Conservation (phyloP, 2,329 filamentous ascomycete species). For the Aspergillus pseudoterreus region DNA sequence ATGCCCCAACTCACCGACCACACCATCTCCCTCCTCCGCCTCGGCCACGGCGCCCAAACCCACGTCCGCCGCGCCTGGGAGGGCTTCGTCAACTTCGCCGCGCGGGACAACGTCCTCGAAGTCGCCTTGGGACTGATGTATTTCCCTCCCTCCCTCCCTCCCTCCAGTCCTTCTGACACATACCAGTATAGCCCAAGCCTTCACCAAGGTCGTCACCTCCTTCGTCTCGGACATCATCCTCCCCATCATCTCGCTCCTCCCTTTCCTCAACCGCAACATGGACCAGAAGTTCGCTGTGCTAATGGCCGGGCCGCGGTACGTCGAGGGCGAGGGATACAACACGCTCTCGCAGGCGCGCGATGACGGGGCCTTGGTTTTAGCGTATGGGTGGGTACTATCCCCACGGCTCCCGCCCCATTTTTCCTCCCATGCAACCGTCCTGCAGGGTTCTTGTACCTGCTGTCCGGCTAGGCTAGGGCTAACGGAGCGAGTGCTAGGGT, state of each 20-base stretch:
- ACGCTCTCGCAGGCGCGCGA: slow-evolving; percentile 65
- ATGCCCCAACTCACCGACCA: not conserved
- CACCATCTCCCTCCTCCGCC: slow-evolving; percentile 24
- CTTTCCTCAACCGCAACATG: slow-evolving; percentile 67
- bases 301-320: slow-evolving; percentile 53
- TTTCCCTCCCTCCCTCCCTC: not conserved
- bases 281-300: slow-evolving; percentile 71
- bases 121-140: slow-evolving; percentile 73
- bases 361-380: slow-evolving; percentile 69
- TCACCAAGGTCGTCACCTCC: slow-evolving; percentile 67
- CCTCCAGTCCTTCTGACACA: not conserved
- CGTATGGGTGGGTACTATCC: slow-evolving; percentile 62
- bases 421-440: too few relatives aligned
- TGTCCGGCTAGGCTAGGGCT: too few relatives aligned
- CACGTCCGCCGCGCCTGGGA: slow-evolving; percentile 53
- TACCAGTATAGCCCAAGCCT: slow-evolving; percentile 60
- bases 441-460: too few relatives aligned
- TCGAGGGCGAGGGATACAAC: slow-evolving; percentile 58
- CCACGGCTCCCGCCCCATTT: not conserved
- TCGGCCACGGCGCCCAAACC: slow-evolving; percentile 38
- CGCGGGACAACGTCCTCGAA: slow-evolving; percentile 71
- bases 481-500: slow-evolving; percentile 18
- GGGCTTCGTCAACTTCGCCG: slow-evolving; percentile 68
- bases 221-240: slow-evolving; percentile 69
- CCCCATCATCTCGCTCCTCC: slow-evolving; percentile 64